Percentiles rank a stretch among this genome's conserved stretches.
Evolutionary conservation across 768 basidiomycete genomes (phyloP).

Genomic region (Scleroderma citrinum): DNA sequence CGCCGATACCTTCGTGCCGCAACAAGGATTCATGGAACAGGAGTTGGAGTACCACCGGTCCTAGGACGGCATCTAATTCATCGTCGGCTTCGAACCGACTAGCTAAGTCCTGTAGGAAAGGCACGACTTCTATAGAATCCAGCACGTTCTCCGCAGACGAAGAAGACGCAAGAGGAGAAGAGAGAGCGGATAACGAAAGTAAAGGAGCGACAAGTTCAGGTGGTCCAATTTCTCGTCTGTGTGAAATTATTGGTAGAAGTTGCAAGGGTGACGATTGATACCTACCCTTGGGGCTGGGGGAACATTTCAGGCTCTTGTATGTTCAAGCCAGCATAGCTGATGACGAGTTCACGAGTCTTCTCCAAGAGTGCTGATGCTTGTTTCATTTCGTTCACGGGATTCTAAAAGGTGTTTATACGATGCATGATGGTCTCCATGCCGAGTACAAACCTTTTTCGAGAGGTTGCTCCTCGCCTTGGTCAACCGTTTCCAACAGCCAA

Average conservation of each 20-base stretch:
- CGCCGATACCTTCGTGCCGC: constrained; percentile 62
- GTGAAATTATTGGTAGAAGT: constrained; percentile 1
- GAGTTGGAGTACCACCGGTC: constrained; percentile 57
- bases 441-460: constrained; percentile 53
- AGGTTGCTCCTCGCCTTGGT: constrained; percentile 49
- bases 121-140: constrained; percentile 61
- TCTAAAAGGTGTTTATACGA: constrained; percentile 33
- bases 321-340: constrained; percentile 84
- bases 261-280: not conserved
- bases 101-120: constrained; percentile 80
- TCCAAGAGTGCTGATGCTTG: constrained; percentile 61
- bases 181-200: constrained; percentile 63
- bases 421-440: constrained; percentile 24
- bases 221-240: constrained; percentile 66
- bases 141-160: constrained; percentile 47
- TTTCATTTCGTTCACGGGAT: constrained; percentile 51
- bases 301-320: constrained; percentile 95
- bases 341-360: constrained; percentile 72
- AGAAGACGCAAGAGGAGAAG: constrained; percentile 54
- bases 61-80: constrained; percentile 75
- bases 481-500: constrained; percentile 89
- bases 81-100: constrained; percentile 74
- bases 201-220: constrained; percentile 80
- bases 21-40: constrained; percentile 62
- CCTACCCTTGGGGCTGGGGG: constrained; percentile 73